A percentile compares a stretch with the other conserved stretches of the same genome.
Evolutionary conservation across 805 yeast genomes (phyloP).

Genomic region (Schwanniomyces polymorphus): DNA sequence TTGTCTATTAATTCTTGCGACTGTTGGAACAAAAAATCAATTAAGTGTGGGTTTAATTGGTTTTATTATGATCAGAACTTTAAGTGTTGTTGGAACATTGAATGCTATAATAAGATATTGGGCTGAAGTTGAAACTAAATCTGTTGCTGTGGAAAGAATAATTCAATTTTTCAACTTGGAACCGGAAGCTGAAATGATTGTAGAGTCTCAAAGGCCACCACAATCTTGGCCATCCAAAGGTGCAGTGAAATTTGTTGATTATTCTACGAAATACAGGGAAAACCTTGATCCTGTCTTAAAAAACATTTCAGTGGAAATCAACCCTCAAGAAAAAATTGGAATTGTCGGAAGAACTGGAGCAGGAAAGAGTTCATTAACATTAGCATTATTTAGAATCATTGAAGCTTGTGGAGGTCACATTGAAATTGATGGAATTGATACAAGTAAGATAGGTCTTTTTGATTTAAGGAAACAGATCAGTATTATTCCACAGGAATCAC

Average conservation of each 20-base stretch:
- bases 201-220: constrained; percentile 43
- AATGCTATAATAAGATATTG: constrained; percentile 32
- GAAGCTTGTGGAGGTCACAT: constrained; percentile 53
- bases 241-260: constrained; percentile 47
- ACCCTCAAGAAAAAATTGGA: constrained; percentile 72
- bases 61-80: constrained; percentile 33
- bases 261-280: constrained; percentile 55
- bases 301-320: constrained; percentile 41
- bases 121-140: constrained; percentile 41
- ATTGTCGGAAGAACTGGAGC: constrained; percentile 92
- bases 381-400: constrained; percentile 57
- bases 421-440: constrained; percentile 57
- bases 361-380: constrained; percentile 70
- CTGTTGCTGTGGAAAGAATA: constrained; percentile 40
- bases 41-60: constrained; percentile 67
- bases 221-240: constrained; percentile 55
- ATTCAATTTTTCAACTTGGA: constrained; percentile 50
- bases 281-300: constrained; percentile 61
- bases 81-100: constrained; percentile 37
- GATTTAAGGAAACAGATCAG: constrained; percentile 58
- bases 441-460: constrained; percentile 49
- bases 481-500: constrained; percentile 74
- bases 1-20: constrained; percentile 33
- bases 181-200: constrained; percentile 59
- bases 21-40: constrained; percentile 42